Conservation (phyloP, 2,329 filamentous ascomycete species). For the Paecilomyces formosus region DNA sequence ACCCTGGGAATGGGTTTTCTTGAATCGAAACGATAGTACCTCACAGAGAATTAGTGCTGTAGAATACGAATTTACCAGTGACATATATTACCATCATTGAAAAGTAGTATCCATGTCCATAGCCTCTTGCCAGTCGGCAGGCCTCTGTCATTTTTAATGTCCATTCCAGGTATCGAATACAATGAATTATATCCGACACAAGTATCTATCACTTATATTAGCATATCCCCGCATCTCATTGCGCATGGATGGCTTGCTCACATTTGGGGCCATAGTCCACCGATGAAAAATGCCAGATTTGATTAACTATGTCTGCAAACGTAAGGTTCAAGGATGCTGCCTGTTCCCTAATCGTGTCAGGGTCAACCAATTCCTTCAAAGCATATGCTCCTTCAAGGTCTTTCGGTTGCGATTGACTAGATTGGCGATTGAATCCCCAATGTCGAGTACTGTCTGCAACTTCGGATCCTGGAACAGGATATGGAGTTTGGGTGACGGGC, state of each 20-base stretch:
- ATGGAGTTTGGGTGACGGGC: constrained; percentile 30
- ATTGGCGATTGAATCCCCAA: constrained; percentile 4
- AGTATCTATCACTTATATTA: constrained; percentile 42
- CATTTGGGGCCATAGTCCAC: constrained; percentile 62
- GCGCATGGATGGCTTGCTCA: constrained; percentile 23
- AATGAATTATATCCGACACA: constrained; percentile 64
- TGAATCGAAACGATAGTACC: constrained; percentile 65
- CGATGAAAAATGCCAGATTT: constrained; percentile 70
- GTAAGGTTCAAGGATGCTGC: constrained; percentile 32
- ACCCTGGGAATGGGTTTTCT: constrained; percentile 50
- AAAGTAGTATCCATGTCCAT: constrained; percentile 67
- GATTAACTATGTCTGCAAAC: constrained; percentile 55
- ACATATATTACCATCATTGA: constrained; percentile 49
- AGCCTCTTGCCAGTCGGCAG: constrained; percentile 46
- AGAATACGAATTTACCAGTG: not conserved
- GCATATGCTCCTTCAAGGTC: constrained; percentile 25
- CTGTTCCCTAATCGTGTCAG: constrained; percentile 13
- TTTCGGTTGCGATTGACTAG: constrained; percentile 9
- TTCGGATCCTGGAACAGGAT: constrained; percentile 10
- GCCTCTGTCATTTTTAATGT: constrained; percentile 22
- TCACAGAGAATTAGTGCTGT: constrained; percentile 16
- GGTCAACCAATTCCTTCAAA: constrained; percentile 15
- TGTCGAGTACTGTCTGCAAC: constrained; percentile 9
- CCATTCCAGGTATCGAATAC: constrained; percentile 40
- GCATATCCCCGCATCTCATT: constrained; percentile 9